A percentile compares a stretch with the other conserved stretches of the same genome.
Conservation (phyloP, 768 basidiomycete genomes). For the Amanita jacksonii region DNA sequence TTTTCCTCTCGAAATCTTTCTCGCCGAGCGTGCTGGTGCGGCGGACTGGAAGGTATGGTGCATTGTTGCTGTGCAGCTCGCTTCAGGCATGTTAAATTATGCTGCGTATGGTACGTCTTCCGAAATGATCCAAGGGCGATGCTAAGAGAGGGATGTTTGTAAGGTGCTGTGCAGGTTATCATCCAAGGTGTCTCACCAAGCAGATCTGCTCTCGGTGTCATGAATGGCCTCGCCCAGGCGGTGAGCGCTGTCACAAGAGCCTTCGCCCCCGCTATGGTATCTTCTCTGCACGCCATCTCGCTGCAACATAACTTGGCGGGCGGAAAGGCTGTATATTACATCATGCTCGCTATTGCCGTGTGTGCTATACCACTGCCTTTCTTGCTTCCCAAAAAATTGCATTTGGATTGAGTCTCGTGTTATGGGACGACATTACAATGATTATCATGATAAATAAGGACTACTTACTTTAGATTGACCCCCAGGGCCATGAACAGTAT, state of each 20-base stretch:
- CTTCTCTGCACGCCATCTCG: conserved; percentile 44
- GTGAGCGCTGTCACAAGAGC: conserved; percentile 35
- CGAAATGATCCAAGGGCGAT: too few species aligned
- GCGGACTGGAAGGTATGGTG: conserved; percentile 3
- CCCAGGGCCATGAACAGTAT: too few species aligned
- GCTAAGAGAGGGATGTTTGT: too few species aligned
- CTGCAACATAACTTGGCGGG: conserved; percentile 36
- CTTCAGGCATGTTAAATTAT: not conserved
- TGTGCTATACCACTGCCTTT: not conserved
- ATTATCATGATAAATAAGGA: too few species aligned
- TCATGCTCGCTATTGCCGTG: conserved; percentile 17
- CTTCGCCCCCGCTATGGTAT: conserved; percentile 37
- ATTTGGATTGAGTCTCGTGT: too few species aligned
- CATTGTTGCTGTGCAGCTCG: not conserved
- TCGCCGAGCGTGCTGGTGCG: conserved; percentile 3
- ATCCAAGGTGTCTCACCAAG: not conserved
- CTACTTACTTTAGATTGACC: too few species aligned
- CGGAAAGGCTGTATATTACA: conserved; percentile 36
- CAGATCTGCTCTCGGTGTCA: conserved; percentile 24
- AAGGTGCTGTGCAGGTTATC: conserved; percentile 1
- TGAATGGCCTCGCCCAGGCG: conserved; percentile 41
- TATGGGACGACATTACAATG: too few species aligned
- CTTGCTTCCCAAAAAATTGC: not conserved
- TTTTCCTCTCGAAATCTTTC: conserved; percentile 9
- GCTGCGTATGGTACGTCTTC: not conserved